Conservation (phyloP, 2,329 filamentous ascomycete species). For the Diaporthe velutina region DNA sequence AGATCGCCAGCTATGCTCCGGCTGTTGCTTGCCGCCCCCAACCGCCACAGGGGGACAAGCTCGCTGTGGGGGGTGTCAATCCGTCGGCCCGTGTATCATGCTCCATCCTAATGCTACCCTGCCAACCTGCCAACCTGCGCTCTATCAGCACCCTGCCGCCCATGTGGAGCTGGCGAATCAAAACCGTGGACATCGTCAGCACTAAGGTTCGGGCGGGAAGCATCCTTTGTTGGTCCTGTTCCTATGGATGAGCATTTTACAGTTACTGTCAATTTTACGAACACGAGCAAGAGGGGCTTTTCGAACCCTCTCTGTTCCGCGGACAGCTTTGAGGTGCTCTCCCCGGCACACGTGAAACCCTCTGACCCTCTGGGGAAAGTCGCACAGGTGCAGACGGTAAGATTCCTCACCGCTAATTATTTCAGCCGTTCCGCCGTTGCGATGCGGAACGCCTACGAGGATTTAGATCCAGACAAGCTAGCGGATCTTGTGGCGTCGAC, state of each 20-base stretch:
- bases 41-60: background rate
- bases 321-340: background rate
- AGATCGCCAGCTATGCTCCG: background rate
- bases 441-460: background rate
- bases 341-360: background rate
- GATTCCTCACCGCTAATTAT: background rate
- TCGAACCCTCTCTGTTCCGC: background rate
- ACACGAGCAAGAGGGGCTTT: background rate
- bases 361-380: background rate
- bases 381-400: background rate
- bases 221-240: background rate
- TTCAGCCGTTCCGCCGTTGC: background rate
- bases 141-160: too few species aligned
- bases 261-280: too few species aligned
- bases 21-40: background rate
- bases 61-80: background rate
- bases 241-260: background rate
- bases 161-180: background rate
- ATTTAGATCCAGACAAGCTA: background rate
- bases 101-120: background rate
- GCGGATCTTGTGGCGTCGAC: background rate
- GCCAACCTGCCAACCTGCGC: background rate
- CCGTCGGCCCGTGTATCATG: background rate
- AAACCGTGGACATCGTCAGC: background rate
- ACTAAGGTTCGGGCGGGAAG: conserved; percentile 7